Base-by-base conservation (phyloP, 2,329 filamentous ascomycete species). In the Sporothrix pseudoabietina region DNA sequence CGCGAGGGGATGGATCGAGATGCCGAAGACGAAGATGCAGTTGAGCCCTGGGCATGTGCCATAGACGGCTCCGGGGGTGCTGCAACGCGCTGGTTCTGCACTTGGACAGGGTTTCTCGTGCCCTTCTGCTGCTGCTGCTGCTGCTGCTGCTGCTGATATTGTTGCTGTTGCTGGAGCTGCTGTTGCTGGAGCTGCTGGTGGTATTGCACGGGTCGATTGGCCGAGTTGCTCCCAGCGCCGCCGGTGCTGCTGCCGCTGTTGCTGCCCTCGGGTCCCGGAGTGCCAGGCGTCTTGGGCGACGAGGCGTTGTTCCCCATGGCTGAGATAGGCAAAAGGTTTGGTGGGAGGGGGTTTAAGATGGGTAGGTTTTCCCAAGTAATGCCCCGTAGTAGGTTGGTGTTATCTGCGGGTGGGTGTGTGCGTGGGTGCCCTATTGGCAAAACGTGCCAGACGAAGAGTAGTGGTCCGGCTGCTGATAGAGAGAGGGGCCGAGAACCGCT, bases 41-140 rank as follows among this genome's bases (percentile, higher is more conserved):
- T 87, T 73, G 86, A 88, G 77, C 87, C 87, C 73, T 87, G 85
- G 69, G 88, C 88, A 80, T 89, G 87, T 76, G 88, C 85, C 75
- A 88, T 85, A 69, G 89, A 90, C 71, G 87, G 85, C 81, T 90
- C 89, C 74, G 89, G 89, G 68, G 88, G 88, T 72, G 87, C 88
- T 77, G 85, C 86, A 74, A 85, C 86, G 76, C 87, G 85, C 77
- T 87, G 86, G 75, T 84, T 83, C 76, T 88, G 87, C 76, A 87
- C 84, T 74, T 87, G 84, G 78, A 88, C 86, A 78, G 87, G 86
- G 78, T 87, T 86, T 80, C 73, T 70, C 76, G 73, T 54, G 75
- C 55, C 75, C 75, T 73, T 75, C 55, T 65, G 73, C 69, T 74
- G 61, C 41, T 69, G 74, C 22, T 65, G 76, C 74, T 49, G 78